Conservation (phyloP, 2,329 filamentous ascomycete genomes). For the Sporothrix euskadiensis region DNA sequence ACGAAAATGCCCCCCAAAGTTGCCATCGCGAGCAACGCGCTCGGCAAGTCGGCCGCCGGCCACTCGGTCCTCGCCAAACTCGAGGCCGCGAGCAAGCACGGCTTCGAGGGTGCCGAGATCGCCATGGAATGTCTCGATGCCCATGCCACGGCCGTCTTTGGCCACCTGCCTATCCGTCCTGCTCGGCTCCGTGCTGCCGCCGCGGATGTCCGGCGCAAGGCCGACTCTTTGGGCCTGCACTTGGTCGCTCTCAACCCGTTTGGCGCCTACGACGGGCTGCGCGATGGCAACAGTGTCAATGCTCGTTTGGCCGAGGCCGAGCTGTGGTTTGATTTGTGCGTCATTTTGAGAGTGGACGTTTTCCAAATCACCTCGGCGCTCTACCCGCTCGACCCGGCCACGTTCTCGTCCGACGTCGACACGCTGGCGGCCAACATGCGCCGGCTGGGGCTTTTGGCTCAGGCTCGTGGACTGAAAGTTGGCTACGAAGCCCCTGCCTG, state of each 20-base stretch:
- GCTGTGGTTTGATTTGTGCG: constrained; percentile 9
- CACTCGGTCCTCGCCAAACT: constrained; percentile 4
- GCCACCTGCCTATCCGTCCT: neutral
- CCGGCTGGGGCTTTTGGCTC: neutral
- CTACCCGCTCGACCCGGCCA: neutral
- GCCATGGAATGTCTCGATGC: neutral
- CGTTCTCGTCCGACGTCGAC: neutral
- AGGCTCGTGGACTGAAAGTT: neutral
- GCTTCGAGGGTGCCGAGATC: neutral
- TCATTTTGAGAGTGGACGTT: neutral
- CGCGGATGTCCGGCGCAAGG: neutral
- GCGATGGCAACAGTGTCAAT: neutral
- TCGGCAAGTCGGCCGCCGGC: constrained; percentile 13
- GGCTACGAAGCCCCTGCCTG: constrained; percentile 16
- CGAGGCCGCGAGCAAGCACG: constrained; percentile 1
- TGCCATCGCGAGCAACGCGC: constrained; percentile 10
- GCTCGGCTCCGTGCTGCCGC: constrained; percentile 1
- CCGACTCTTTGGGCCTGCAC: neutral
- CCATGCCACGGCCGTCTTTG: neutral
- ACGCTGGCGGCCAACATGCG: constrained; percentile 4
- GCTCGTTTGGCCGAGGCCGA: neutral
- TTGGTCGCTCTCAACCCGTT: constrained; percentile 3
- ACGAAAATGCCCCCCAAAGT: neutral
- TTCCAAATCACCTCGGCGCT: constrained; percentile 6
- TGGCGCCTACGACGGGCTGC: constrained; percentile 7